A percentile compares a stretch with the other conserved stretches of the same genome.
Evolutionary conservation across 495 filamentous ascomycete genomes (phyloP).

Genomic region (Aspergillus steynii): DNA sequence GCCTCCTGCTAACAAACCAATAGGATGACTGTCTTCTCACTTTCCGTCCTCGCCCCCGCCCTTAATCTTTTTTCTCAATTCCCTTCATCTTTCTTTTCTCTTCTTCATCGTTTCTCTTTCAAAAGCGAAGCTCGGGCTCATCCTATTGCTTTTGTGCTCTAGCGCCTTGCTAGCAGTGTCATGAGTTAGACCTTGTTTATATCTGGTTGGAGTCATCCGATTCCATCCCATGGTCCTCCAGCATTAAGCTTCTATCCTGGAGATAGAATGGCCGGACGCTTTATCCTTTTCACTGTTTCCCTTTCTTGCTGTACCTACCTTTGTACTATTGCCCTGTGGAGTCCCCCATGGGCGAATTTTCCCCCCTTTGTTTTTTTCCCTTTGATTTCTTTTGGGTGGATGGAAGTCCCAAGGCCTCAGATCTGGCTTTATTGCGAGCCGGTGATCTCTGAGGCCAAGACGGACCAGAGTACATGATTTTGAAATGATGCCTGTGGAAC

Average conservation of each 20-base stretch:
- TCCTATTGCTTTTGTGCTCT: conserved; percentile 14
- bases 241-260: conserved; percentile 41
- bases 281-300: conserved; percentile 13
- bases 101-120: conserved; percentile 11
- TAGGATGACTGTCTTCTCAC: conserved; percentile 47
- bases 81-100: not conserved
- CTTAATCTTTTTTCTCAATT: conserved; percentile 13
- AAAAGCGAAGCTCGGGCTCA: conserved; percentile 24
- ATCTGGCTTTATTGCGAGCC: not conserved
- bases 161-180: not conserved
- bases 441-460: not conserved
- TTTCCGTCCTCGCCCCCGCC: conserved; percentile 39
- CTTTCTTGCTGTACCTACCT: conserved; percentile 10
- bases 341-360: not conserved
- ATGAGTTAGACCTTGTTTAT: not conserved
- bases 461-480: conserved; percentile 15
- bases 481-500: conserved; percentile 16
- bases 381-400: not conserved
- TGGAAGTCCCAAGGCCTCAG: not conserved
- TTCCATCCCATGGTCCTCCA: conserved; percentile 19
- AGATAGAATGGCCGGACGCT: conserved; percentile 31
- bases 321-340: not conserved
- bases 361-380: not conserved
- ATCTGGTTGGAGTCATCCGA: conserved; percentile 20
- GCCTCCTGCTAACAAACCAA: conserved; percentile 19